phyloP scores from a whole-genome alignment of 495 filamentous ascomycete genomes.

The Bryoglossum gracile region DNA sequence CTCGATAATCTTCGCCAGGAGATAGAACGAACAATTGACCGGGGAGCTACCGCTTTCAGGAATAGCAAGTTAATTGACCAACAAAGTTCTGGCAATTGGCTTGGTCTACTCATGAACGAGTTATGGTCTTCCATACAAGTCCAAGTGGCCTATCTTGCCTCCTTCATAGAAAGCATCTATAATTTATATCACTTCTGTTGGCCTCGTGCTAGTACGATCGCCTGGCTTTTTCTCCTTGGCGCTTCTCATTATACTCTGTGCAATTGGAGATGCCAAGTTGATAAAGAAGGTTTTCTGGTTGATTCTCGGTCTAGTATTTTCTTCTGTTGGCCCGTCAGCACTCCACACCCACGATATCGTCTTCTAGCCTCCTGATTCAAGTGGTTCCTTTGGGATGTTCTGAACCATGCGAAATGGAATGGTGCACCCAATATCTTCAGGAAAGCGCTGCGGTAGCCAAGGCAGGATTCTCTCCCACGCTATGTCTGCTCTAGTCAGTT shows the following conservation, averaged over 20 bases:
- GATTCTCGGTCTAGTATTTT: slow-evolving; percentile 36
- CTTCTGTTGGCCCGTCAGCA: slow-evolving; percentile 34
- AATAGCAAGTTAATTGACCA: slow-evolving; percentile 39
- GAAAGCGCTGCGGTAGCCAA: background rate
- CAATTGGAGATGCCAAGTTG: slow-evolving; percentile 29
- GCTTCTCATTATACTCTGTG: slow-evolving; percentile 27
- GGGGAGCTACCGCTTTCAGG: slow-evolving; percentile 24
- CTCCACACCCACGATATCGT: slow-evolving; percentile 35
- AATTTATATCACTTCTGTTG: slow-evolving; percentile 40
- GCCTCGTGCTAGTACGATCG: slow-evolving; percentile 30
- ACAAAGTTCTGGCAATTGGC: slow-evolving; percentile 34
- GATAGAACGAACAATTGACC: slow-evolving; percentile 27
- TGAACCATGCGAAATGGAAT: slow-evolving; percentile 25
- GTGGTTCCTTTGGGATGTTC: slow-evolving; percentile 38
- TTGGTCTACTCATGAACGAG: slow-evolving; percentile 32
- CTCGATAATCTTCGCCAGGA: slow-evolving; percentile 32
- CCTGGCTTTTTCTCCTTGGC: slow-evolving; percentile 30
- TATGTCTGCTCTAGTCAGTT: background rate
- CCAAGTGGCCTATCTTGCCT: slow-evolving; percentile 38
- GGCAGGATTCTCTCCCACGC: background rate
- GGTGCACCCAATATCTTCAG: slow-evolving; percentile 14
- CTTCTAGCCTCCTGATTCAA: slow-evolving; percentile 34
- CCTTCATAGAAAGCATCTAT: slow-evolving; percentile 32
- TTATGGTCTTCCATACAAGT: slow-evolving; percentile 35
- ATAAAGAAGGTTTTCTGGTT: slow-evolving; percentile 35